Percentiles rank a stretch among this genome's conserved stretches.
These are phyloP conservation scores for Flaveria ramosissima DNA, from an alignment of 129 eudicot genomes.

Conservation along the genomic window DNA sequence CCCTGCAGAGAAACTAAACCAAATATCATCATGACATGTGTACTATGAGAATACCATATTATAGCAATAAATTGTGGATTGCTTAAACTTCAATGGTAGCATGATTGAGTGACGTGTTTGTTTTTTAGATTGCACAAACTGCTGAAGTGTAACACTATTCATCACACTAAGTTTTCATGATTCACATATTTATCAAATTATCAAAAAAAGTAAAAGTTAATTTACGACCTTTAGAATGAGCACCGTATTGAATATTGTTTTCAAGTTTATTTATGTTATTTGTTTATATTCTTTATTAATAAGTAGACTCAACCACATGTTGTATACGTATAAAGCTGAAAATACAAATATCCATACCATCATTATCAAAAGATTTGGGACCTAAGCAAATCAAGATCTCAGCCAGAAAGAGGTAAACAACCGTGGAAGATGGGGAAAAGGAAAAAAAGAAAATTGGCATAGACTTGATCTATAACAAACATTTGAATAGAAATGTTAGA, in stretches of 20 bases:
- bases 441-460: neutral
- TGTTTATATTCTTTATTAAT: neutral
- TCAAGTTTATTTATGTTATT: neutral
- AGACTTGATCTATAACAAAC: constrained; percentile 9
- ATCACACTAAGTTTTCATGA: neutral
- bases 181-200: neutral
- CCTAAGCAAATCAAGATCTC: constrained; percentile 12
- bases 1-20: no score
- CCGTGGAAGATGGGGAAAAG: neutral
- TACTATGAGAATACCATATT: constrained; percentile 5
- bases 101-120: neutral
- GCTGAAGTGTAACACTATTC: constrained; percentile 5
- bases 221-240: neutral
- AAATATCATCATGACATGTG: constrained; percentile 27
- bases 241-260: neutral
- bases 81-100: neutral
- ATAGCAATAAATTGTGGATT: neutral
- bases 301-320: neutral
- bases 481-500: neutral
- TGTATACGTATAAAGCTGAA: no score
- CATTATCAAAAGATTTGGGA: constrained; percentile 3
- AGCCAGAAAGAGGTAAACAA: constrained; percentile 6
- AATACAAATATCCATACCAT: neutral
- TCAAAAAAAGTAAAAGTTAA: neutral
- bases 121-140: neutral